Conservation (phyloP, 2,329 filamentous ascomycete genomes). For the Tympanopsis confertula region DNA sequence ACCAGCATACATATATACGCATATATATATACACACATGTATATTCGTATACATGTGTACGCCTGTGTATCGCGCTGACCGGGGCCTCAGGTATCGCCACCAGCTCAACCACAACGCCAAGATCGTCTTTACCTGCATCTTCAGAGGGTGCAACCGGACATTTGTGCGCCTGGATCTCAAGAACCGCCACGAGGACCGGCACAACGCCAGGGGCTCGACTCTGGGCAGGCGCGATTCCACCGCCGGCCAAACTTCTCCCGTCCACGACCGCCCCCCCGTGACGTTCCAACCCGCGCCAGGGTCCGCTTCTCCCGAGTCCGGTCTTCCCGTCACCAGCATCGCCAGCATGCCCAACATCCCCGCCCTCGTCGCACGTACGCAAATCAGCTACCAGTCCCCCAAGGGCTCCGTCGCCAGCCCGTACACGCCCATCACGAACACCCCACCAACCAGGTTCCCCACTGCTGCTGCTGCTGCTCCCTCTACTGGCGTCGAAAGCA, state of each 20-base stretch:
- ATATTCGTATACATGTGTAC: too few species aligned
- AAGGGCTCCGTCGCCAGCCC: background rate
- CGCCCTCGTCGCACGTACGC: too few species aligned
- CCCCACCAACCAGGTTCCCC: background rate
- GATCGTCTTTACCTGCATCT: conserved; percentile 87
- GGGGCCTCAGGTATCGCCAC: conserved; percentile 66
- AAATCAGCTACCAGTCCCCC: background rate
- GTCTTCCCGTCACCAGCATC: conserved; percentile 17
- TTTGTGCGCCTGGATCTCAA: conserved; percentile 92
- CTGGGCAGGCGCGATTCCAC: conserved; percentile 59
- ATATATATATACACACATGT: too few species aligned
- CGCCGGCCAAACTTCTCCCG: conserved; percentile 35
- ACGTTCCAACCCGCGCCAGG: conserved; percentile 25
- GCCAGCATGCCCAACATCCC: conserved; percentile 10
- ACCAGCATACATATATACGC: too few species aligned
- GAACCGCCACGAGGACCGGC: conserved; percentile 70
- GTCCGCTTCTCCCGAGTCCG: conserved; percentile 32
- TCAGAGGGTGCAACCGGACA: conserved; percentile 75
- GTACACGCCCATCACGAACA: background rate
- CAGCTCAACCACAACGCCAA: conserved; percentile 94
- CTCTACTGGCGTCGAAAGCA: too few species aligned
- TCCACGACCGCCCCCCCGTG: conserved; percentile 21
- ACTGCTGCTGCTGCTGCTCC: too few species aligned
- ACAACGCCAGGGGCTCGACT: conserved; percentile 65
- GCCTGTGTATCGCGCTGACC: too few species aligned